phyloP scores from a whole-genome alignment of 1,139 yeast genomes.

The Sugiyamaella xylanicola region DNA sequence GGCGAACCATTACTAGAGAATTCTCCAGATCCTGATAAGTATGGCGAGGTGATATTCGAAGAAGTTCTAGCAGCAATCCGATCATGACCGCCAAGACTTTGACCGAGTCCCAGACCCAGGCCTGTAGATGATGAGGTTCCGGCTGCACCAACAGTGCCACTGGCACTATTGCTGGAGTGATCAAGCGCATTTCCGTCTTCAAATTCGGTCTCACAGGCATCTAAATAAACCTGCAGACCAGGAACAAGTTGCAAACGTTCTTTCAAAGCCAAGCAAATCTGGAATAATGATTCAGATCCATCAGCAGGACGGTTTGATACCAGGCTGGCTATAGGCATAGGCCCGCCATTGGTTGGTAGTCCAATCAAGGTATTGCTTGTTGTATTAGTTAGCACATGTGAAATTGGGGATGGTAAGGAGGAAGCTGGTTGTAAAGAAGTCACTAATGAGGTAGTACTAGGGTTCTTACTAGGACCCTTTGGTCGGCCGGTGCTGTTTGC shows the following conservation, averaged over 20 bases:
- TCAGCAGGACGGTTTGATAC: slow-evolving; percentile 66
- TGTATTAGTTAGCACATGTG: slow-evolving; percentile 5
- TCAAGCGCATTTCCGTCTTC: slow-evolving; percentile 20
- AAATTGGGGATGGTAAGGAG: slow-evolving; percentile 12
- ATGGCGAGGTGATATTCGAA: slow-evolving; percentile 48
- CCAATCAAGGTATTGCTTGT: slow-evolving; percentile 4
- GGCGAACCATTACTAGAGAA: slow-evolving; percentile 20
- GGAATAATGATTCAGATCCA: slow-evolving; percentile 71
- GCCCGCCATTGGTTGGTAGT: slow-evolving; percentile 15
- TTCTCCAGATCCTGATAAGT: slow-evolving; percentile 28
- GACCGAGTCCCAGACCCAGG: slow-evolving; percentile 5
- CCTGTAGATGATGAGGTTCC: slow-evolving; percentile 61
- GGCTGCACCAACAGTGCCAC: slow-evolving; percentile 62
- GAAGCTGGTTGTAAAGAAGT: slow-evolving; percentile 19
- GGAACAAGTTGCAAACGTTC: slow-evolving; percentile 63
- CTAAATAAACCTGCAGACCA: slow-evolving; percentile 71
- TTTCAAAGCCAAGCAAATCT: slow-evolving; percentile 64
- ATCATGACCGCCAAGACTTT: neutral
- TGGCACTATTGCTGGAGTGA: slow-evolving; percentile 37
- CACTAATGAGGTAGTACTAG: slow-evolving; percentile 14
- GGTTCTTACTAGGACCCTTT: slow-evolving; percentile 13
- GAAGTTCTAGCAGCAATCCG: slow-evolving; percentile 6
- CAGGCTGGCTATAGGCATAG: slow-evolving; percentile 28
- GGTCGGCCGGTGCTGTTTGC: neutral
- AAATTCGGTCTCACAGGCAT: slow-evolving; percentile 41